Percentiles rank a stretch among this genome's conserved stretches.
Evolutionary conservation across 2,329 filamentous ascomycete genomes (phyloP).

Genomic region (Botrytis paeoniae): DNA sequence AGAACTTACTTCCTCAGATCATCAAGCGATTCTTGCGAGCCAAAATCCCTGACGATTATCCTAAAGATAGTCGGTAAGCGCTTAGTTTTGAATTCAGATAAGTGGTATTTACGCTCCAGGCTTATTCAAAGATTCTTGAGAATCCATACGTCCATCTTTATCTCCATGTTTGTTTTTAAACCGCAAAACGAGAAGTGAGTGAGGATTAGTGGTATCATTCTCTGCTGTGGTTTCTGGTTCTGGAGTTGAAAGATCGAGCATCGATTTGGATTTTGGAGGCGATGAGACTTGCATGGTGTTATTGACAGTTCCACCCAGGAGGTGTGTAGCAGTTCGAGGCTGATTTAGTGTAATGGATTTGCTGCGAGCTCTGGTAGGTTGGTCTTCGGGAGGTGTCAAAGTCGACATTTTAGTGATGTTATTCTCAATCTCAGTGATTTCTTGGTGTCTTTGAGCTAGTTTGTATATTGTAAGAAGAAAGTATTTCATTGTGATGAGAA

Average conservation of each 20-base stretch:
- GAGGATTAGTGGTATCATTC: too few species aligned
- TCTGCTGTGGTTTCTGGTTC: not conserved
- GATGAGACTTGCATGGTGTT: not conserved
- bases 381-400: not conserved
- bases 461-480: not conserved
- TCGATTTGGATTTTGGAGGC: not conserved
- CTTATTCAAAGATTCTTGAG: not conserved
- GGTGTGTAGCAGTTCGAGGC: rapidly evolving
- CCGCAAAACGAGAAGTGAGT: not conserved
- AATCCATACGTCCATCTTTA: not conserved
- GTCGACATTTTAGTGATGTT: not conserved
- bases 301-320: not conserved
- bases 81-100: rapidly evolving
- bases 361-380: not conserved
- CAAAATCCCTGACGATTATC: not conserved
- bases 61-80: not conserved
- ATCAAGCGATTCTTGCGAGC: not conserved
- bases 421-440: not conserved
- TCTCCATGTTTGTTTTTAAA: not conserved
- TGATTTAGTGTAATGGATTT: not conserved
- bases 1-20: not conserved
- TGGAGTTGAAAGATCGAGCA: not conserved
- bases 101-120: not conserved
- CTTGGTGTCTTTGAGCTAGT: not conserved
- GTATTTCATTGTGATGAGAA: not conserved